A percentile compares a stretch with the other conserved stretches of the same genome.
phyloP scores from a whole-genome alignment of 2,329 filamentous ascomycete genomes.

The Epichloe glyceriae region DNA sequence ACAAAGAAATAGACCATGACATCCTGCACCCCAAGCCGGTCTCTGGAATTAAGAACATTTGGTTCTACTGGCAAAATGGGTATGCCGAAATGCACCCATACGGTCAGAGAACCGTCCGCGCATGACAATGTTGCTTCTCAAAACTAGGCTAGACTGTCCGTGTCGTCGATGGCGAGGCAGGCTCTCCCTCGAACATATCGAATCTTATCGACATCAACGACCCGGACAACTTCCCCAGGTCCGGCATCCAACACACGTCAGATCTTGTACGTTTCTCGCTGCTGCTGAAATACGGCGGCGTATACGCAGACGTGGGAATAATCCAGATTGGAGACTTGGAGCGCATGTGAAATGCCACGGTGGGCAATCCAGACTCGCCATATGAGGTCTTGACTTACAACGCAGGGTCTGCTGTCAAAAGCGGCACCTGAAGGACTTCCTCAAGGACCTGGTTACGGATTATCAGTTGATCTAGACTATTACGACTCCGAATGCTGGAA shows the following conservation, averaged over 20 bases:
- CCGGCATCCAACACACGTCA: slow-evolving; percentile 44
- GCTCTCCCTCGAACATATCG: slow-evolving; percentile 32
- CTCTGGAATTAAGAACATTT: too few relatives aligned
- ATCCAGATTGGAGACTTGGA: slow-evolving; percentile 45
- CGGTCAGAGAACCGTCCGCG: slow-evolving; percentile 36
- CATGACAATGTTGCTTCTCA: slow-evolving; percentile 40
- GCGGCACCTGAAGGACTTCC: too few relatives aligned
- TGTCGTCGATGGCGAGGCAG: slow-evolving; percentile 31
- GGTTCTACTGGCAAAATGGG: slow-evolving; percentile 45
- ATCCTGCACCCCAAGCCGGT: too few relatives aligned
- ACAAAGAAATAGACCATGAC: slow-evolving; percentile 30
- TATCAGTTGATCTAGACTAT: too few relatives aligned
- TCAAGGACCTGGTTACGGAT: too few relatives aligned
- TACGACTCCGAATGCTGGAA: too few relatives aligned
- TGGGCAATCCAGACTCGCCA: slow-evolving; percentile 30
- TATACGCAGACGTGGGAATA: slow-evolving; percentile 44
- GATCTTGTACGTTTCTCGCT: slow-evolving; percentile 46
- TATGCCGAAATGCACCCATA: slow-evolving; percentile 36
- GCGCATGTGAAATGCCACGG: slow-evolving; percentile 34
- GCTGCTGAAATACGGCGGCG: slow-evolving; percentile 41
- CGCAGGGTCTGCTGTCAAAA: slow-evolving; percentile 18
- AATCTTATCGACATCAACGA: slow-evolving; percentile 35
- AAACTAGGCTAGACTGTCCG: slow-evolving; percentile 39
- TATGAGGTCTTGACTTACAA: slow-evolving; percentile 37
- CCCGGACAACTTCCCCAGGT: slow-evolving; percentile 29